Conservation (phyloP, 768 basidiomycete genomes). For the Tricholomella constricta region DNA sequence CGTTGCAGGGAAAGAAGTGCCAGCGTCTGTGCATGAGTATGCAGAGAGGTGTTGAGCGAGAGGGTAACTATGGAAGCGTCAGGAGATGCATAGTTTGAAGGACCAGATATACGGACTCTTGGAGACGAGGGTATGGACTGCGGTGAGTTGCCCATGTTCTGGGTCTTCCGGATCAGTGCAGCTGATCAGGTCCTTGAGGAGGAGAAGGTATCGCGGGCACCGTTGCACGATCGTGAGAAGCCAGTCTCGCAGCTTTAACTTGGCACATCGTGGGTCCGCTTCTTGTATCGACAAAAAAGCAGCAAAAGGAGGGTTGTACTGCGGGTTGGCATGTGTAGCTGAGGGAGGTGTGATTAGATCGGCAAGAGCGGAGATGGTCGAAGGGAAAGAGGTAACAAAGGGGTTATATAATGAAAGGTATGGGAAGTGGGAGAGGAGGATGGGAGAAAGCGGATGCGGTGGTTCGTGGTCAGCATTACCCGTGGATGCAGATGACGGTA, state of each 20-base stretch:
- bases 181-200: constrained; percentile 79
- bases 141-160: constrained; percentile 64
- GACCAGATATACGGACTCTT: constrained; percentile 56
- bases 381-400: constrained; percentile 78
- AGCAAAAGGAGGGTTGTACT: constrained; percentile 58
- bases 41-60: constrained; percentile 78
- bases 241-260: constrained; percentile 81
- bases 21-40: constrained; percentile 76
- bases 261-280: constrained; percentile 67
- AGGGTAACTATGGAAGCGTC: constrained; percentile 55
- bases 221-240: constrained; percentile 85
- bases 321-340: constrained; percentile 35
- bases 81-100: background rate
- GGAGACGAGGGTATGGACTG: constrained; percentile 66
- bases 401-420: constrained; percentile 87
- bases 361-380: constrained; percentile 59
- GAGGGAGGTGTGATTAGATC: constrained; percentile 51
- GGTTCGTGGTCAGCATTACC: constrained; percentile 35
- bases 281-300: constrained; percentile 67
- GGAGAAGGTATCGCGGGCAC: constrained; percentile 82
- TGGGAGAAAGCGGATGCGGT: constrained; percentile 45
- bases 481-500: constrained; percentile 9
- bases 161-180: constrained; percentile 64
- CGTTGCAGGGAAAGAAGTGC: constrained; percentile 78
- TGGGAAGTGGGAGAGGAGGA: constrained; percentile 81